A percentile compares a stretch with the other conserved stretches of the same genome.
phyloP scores from a whole-genome alignment of 257 asterid genomes.

The Prunella vulgaris region DNA sequence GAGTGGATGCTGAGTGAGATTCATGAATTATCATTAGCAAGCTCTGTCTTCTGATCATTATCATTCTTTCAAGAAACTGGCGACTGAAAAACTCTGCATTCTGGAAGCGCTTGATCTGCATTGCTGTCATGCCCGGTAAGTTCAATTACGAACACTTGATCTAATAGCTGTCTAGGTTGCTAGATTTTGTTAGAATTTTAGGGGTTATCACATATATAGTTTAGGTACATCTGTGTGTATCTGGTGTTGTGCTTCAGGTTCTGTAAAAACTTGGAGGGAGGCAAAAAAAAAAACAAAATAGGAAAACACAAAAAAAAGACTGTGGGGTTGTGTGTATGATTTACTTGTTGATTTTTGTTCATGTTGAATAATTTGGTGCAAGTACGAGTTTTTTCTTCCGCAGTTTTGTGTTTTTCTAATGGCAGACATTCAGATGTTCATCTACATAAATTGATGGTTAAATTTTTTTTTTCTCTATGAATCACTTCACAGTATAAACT shows the following conservation, averaged over 20 bases:
- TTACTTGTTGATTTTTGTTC: slow-evolving; percentile 2
- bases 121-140: not conserved
- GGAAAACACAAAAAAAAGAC: not conserved
- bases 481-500: not conserved
- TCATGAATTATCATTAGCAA: slow-evolving; percentile 41
- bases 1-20: slow-evolving; percentile 48
- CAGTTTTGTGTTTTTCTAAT: not conserved
- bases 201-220: slow-evolving; percentile 15
- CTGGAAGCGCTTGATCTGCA: slow-evolving; percentile 8
- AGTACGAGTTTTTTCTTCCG: not conserved
- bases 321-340: slow-evolving; percentile 15
- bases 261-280: slow-evolving; percentile 23
- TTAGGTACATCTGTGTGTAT: slow-evolving; percentile 17
- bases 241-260: slow-evolving; percentile 26
- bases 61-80: not conserved
- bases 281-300: slow-evolving; percentile 10
- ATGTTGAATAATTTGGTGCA: not conserved
- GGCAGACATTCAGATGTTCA: not conserved
- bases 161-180: slow-evolving; percentile 22
- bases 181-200: slow-evolving; percentile 30
- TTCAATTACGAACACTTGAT: not conserved
- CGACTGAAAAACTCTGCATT: not conserved
- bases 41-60: slow-evolving; percentile 33
- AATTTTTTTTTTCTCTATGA: too few species aligned
- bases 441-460: too few species aligned